Conservation (phyloP, 345 rosid species). For the Sonneratia alba region DNA sequence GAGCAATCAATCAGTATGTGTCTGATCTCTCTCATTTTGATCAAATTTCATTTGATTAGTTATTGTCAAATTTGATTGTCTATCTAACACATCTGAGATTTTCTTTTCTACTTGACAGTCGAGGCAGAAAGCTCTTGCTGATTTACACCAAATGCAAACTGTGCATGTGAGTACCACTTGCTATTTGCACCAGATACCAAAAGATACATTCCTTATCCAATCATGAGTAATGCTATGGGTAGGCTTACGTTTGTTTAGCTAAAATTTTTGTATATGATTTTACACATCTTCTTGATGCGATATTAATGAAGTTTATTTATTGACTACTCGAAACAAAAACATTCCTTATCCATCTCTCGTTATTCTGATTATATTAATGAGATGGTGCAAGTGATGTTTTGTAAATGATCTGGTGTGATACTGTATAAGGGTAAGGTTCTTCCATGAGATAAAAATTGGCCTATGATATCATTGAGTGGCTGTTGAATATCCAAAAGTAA, state of each 20-base stretch:
- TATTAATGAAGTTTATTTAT: no score
- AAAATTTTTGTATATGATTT: no score
- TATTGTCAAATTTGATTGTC: not conserved
- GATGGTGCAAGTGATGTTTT: not conserved
- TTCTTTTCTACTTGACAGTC: slow-evolving; percentile 42
- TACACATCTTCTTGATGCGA: no score
- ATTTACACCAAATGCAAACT: slow-evolving; percentile 73
- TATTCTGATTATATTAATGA: not conserved
- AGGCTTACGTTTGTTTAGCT: no score
- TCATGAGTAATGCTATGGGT: no score
- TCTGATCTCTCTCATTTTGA: not conserved
- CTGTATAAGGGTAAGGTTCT: not conserved
- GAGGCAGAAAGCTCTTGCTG: slow-evolving; percentile 88
- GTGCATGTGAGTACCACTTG: slow-evolving; percentile 43
- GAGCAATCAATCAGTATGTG: slow-evolving; percentile 77
- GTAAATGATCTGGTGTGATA: not conserved
- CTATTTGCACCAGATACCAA: not conserved
- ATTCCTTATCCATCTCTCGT: not conserved
- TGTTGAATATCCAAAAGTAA: not conserved
- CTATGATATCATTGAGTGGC: not conserved
- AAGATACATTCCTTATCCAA: no score
- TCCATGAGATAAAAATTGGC: not conserved
- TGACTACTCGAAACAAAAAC: no score
- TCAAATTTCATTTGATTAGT: not conserved
- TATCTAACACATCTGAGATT: not conserved